phyloP scores from a whole-genome alignment of 805 yeast genomes.

The Wickerhamomyces bisporus region DNA sequence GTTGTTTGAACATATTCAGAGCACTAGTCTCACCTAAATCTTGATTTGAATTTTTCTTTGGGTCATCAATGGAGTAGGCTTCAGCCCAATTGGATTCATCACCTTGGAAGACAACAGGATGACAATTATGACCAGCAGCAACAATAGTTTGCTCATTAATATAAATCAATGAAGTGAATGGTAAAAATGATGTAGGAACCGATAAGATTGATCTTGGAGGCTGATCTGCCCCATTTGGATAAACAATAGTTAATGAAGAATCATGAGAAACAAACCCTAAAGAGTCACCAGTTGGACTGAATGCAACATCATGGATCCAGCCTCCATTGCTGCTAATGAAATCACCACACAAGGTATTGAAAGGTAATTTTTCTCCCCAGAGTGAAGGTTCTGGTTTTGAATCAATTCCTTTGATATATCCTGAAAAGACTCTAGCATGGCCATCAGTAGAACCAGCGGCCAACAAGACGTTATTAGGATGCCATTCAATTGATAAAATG shows the following conservation, averaged over 20 bases:
- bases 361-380: constrained; percentile 96
- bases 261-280: constrained; percentile 85
- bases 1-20: constrained; percentile 88
- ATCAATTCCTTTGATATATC: constrained; percentile 85
- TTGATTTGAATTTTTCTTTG: constrained; percentile 46
- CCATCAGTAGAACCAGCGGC: constrained; percentile 94
- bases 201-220: constrained; percentile 58
- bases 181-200: constrained; percentile 65
- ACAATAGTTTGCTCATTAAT: constrained; percentile 59
- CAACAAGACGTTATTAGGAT: constrained; percentile 81
- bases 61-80: constrained; percentile 40
- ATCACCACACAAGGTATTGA: constrained; percentile 87
- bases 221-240: constrained; percentile 62
- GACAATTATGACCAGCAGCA: constrained; percentile 91
- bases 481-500: constrained; percentile 82
- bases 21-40: constrained; percentile 64
- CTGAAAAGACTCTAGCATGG: constrained; percentile 83
- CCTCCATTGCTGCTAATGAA: constrained; percentile 65
- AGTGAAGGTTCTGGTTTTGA: constrained; percentile 70
- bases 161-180: constrained; percentile 75
- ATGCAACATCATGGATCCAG: constrained; percentile 89
- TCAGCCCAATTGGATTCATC: constrained; percentile 58
- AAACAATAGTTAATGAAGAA: constrained; percentile 73
- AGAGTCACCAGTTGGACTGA: constrained; percentile 74
- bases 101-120: constrained; percentile 82